phyloP scores from a whole-genome alignment of 345 rosid species.

The Barbarea vulgaris region DNA sequence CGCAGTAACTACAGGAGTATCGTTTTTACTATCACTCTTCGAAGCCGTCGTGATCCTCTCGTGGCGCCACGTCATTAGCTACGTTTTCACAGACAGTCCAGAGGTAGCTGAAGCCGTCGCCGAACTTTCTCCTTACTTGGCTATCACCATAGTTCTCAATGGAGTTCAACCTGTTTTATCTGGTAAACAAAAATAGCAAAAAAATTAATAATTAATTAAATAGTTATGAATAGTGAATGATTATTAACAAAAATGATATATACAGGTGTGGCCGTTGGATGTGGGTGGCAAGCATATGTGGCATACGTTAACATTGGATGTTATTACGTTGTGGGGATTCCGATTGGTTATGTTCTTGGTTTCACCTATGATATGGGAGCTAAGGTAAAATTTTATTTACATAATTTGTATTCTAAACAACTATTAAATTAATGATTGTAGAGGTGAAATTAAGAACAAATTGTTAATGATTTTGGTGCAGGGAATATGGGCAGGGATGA shows the following conservation, averaged over 20 bases:
- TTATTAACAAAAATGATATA: neutral
- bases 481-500: conserved; percentile 89
- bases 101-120: conserved; percentile 60
- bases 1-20: conserved; percentile 46
- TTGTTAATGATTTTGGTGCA: conserved; percentile 26
- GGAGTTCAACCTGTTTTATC: conserved; percentile 76
- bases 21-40: conserved; percentile 44
- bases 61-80: conserved; percentile 54
- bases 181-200: conserved; percentile 31
- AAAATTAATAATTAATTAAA: neutral
- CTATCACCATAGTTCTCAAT: conserved; percentile 54
- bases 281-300: conserved; percentile 89
- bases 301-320: conserved; percentile 82
- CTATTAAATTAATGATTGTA: neutral
- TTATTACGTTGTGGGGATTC: conserved; percentile 68
- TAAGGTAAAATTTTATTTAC: conserved; percentile 42
- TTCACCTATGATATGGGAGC: conserved; percentile 61
- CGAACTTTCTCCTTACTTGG: conserved; percentile 57
- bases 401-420: neutral
- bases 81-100: conserved; percentile 53
- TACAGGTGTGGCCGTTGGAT: conserved; percentile 78
- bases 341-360: conserved; percentile 65
- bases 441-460: neutral
- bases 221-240: neutral
- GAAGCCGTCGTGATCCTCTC: conserved; percentile 46